Percentiles rank a stretch among this genome's conserved stretches.
phyloP scores from a whole-genome alignment of 2,329 filamentous ascomycete genomes.

The Botrytis fabae region DNA sequence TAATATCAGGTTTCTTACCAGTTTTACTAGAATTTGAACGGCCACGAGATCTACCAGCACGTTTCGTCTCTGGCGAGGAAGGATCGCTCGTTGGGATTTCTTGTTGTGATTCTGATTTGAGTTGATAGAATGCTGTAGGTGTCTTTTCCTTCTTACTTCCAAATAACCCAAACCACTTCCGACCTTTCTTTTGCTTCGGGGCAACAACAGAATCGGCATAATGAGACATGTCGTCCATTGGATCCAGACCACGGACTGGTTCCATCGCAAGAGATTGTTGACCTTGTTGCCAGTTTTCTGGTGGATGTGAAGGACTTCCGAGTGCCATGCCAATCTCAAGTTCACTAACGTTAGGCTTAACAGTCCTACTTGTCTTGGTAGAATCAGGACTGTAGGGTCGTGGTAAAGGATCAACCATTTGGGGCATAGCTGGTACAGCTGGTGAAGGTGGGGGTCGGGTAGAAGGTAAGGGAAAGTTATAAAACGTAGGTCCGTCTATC shows the following conservation, averaged over 20 bases:
- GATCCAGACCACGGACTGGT: conserved; percentile 33
- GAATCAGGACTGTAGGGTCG: conserved; percentile 15
- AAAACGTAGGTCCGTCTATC: conserved; percentile 33
- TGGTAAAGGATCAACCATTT: not conserved
- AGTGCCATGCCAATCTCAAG: conserved; percentile 68
- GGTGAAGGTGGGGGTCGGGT: conserved; percentile 32
- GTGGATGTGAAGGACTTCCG: conserved; percentile 61
- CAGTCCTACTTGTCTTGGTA: not conserved
- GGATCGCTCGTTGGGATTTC: conserved; percentile 18
- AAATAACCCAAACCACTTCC: conserved; percentile 59
- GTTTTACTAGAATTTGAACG: conserved; percentile 34
- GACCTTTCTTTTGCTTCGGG: conserved; percentile 50
- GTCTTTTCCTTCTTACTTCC: conserved; percentile 44
- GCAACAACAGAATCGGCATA: conserved; percentile 22
- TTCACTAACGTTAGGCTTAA: conserved; percentile 1
- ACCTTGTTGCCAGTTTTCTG: conserved; percentile 31
- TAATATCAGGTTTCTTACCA: conserved; percentile 34
- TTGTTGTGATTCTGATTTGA: conserved; percentile 32
- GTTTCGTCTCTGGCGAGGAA: conserved; percentile 23
- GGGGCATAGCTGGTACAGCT: not conserved
- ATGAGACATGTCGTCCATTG: conserved; percentile 28
- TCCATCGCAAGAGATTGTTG: conserved; percentile 17
- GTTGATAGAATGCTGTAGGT: conserved; percentile 37
- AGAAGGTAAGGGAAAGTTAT: conserved; percentile 37
- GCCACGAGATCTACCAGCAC: conserved; percentile 26